These are phyloP conservation scores for Exophiala bonariae DNA, from an alignment of 2,329 filamentous ascomycete genomes.

Conservation along the genomic window DNA sequence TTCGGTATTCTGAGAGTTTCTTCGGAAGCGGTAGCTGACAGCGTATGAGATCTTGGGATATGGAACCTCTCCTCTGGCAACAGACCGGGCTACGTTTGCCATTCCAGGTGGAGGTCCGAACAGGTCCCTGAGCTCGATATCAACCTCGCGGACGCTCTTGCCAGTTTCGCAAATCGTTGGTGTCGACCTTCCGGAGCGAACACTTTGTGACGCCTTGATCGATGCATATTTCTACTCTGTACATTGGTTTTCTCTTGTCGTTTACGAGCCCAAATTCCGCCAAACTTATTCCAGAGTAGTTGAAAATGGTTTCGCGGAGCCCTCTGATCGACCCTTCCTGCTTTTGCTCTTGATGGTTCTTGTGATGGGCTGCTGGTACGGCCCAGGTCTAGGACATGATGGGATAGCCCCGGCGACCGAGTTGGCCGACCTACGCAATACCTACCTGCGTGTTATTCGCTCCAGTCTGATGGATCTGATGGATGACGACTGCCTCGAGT, in stretches of 20 bases:
- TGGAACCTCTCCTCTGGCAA: too few relatives aligned
- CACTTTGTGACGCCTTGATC: constrained; percentile 33
- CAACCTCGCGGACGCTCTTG: too few relatives aligned
- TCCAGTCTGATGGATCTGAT: constrained; percentile 40
- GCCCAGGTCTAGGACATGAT: constrained; percentile 13
- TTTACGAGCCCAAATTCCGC: constrained; percentile 43
- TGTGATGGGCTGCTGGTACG: constrained; percentile 41
- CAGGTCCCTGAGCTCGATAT: too few relatives aligned
- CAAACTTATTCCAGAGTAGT: constrained; percentile 32
- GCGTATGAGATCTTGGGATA: too few relatives aligned
- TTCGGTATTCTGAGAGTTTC: constrained; percentile 8
- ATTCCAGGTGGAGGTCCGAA: too few relatives aligned
- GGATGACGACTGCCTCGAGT: too few relatives aligned
- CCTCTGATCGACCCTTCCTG: constrained; percentile 37
- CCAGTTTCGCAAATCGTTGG: too few relatives aligned
- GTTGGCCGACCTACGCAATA: background rate
- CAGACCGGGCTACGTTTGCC: too few relatives aligned
- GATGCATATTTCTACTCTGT: constrained; percentile 43
- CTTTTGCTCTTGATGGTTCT: constrained; percentile 38
- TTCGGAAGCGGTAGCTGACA: too few relatives aligned
- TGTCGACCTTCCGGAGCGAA: constrained; percentile 24
- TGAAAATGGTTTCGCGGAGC: constrained; percentile 34
- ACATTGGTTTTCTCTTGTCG: constrained; percentile 45
- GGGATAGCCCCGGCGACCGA: constrained; percentile 19
- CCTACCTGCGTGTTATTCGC: constrained; percentile 28